Base-by-base conservation (phyloP, 1,284 basidiomycete species). In the Irpex sp. region DNA sequence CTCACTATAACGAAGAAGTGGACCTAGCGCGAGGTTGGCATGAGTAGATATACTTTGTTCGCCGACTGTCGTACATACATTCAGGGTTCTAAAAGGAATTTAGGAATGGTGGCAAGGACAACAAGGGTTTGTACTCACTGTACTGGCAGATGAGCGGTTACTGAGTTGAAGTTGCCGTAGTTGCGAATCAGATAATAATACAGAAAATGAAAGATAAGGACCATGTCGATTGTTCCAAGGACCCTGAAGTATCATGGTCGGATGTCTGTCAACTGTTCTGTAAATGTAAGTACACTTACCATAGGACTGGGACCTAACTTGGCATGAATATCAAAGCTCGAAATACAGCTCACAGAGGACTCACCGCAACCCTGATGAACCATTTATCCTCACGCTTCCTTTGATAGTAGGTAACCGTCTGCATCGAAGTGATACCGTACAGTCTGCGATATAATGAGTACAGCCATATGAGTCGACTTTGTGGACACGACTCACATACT, bases 361-460 rank as follows among this genome's bases (percentile, higher is more conserved):
- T 39, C 37, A 60, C 59, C 26, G 33, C 21, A 17, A 36, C 21
- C 33, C 36, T 51, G 35, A 39, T 15, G 5, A 60, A 53, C 51
- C 21, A 26, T 17, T 49, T 15, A 31, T 60, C 59, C 7, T 21
- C 19, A 17, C n/a, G 31, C 15, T 43, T 13, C 9, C 35, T 35
- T 17, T 55, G 59, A 53, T 55, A 60, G 19, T 55, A 60, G 9
- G 26, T 33, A 9, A 55, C 2, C 4, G 59, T 55, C 37, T 60
- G 59, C 9, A 60, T 36, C 17, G 35, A 11, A 11, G 59, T 60
- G 33, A 60, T 60, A 13, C 59, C 59, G 51, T 60, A 60, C 2
- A 60, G 13, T 35, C 59, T 60, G 31, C 31, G n/a, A 19, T 15
- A 17, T 46, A 33, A 37, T 37, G 11, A 19, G 11, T 50, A 50